Evolutionary conservation across 139 green algal genomes (phyloP), one percentile per base, ranked within the genome.

Genomic region (Coelastrella sp.): DNA sequence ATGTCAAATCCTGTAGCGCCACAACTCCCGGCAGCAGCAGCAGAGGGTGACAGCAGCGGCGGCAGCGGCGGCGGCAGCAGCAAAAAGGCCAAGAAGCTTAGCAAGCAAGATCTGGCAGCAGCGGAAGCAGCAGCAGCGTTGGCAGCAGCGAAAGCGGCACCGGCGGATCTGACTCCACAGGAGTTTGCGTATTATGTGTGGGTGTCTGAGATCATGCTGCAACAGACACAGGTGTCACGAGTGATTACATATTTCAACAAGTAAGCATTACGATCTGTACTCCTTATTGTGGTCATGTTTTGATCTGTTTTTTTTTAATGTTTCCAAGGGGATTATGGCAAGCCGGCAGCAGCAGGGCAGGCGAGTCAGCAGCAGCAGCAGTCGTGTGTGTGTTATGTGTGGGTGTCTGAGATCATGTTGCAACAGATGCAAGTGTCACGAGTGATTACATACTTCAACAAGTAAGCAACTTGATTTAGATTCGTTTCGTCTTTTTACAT

Each of bases 171-270:
- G 66, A 86, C 92, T 3, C 68, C 90, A 11, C 90, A 98, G 78
- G 73, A 96, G 54, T 98, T 98, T 92, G 97, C 98, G 10, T 99
- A 99, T 87, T 90, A 73, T 74, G 96, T 97, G 7, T 98, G 97
- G 96, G 96, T 99, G 2, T 97, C 90, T 16, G 97, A 99, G 90
- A 93, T 99, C n/a, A 99, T 99, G 98, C 94, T 96, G 56, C 98
- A 99, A 93, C 98, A 90, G 76, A 90, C 84, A 14, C 89, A 96
- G 88, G 95, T 98, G 32, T 92, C 92, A 3, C 95, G 93, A 0
- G 96, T 97, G 6, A 93, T 96, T 3, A 89, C 92, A 4, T 98
- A 98, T 91, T 98, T 95, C 89, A 79, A 87, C 23, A 91, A 66
- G 85, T 90, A 47, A 85, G 75, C 16, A 0, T 17, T 16, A 32